Percentiles rank a stretch among this genome's conserved stretches.
Conservation (phyloP, 2,329 filamentous ascomycete species). For the Exophiala dermatitidis region DNA sequence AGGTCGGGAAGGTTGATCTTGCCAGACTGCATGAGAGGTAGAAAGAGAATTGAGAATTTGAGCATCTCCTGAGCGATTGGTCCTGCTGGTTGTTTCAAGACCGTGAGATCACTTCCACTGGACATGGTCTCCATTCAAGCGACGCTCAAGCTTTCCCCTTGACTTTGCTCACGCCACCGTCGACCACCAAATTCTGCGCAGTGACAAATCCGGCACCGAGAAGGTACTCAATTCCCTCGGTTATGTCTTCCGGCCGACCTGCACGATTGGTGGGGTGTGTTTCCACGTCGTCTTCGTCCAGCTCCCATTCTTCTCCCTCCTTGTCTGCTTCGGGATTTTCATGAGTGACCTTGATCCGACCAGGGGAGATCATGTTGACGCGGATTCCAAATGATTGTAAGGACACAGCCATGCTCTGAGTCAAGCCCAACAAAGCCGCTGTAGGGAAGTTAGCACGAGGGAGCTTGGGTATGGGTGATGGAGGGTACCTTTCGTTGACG, state of each 20-base stretch:
- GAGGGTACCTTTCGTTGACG: constrained; percentile 32
- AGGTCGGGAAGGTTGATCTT: too few relatives aligned
- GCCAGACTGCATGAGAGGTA: too few relatives aligned
- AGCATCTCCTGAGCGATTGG: too few relatives aligned
- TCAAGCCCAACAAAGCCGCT: constrained; percentile 34
- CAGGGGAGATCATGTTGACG: constrained; percentile 40
- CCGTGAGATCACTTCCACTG: background rate
- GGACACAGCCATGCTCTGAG: constrained; percentile 35
- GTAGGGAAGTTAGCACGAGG: background rate
- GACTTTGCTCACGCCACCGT: constrained; percentile 27
- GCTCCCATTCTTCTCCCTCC: constrained; percentile 35
- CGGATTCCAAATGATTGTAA: constrained; percentile 32
- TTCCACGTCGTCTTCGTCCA: constrained; percentile 37
- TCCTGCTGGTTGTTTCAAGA: too few relatives aligned
- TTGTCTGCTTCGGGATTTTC: constrained; percentile 43
- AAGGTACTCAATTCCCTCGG: constrained; percentile 37
- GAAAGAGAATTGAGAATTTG: too few relatives aligned
- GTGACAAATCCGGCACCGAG: constrained; percentile 26
- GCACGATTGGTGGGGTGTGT: constrained; percentile 41
- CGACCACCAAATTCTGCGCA: constrained; percentile 27
- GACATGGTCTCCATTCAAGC: background rate
- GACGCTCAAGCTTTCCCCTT: constrained; percentile 14
- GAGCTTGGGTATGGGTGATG: background rate
- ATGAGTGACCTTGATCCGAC: constrained; percentile 43
- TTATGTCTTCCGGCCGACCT: constrained; percentile 42